Evolutionary conservation across 257 asterid genomes (phyloP), one percentile per base, ranked within the genome.

Genomic region (Primulina tabacum): DNA sequence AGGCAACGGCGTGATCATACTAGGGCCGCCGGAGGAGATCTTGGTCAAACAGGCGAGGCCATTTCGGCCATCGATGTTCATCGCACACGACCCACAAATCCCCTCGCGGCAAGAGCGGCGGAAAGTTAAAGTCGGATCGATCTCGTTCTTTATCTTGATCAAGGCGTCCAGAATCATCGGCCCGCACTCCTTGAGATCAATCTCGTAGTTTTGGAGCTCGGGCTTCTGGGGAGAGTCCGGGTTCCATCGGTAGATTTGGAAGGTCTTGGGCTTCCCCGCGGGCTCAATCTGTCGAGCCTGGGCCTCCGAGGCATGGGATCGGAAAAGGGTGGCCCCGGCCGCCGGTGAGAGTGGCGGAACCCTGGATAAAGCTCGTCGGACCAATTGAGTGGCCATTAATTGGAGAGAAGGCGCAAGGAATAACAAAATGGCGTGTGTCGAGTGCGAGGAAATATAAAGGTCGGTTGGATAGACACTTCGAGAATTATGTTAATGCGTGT

Each of bases 61-160:
- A 37, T 92, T 92, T 16, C 84, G 72, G 2, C 98, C 98, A 69
- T 92, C 89, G 70, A 92, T 92, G 74, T 89, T 92, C 98, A 92
- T 92, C 14, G 98, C 96, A 77, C 98, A 92, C 28, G 98, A 92
- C 4, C 98, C 98, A 71, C 98, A 92, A 77, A 92, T 92, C n/a
- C 98, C 98, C 75, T 92, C 97, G 11, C 97, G 95, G 83, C 97
- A 92, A 50, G 98, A 90, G 60, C 98, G 85, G 12, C 97, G 86
- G 80, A 92, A 92, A 60, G 98, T 92, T 18, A 92, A 82, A 35
- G 92, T 74, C 1, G 97, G 95, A 33, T 92, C 98, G 77, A 90
- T 86, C 83, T 92, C 97, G 76, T 92, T 90, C 56, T 90, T 92
- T 9, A 92, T 88, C 87, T 92, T 92, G 77, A 92, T 90, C 10